Evolutionary conservation across 805 yeast species (phyloP).

Genomic region (Suhomyces tanzawaensis): DNA sequence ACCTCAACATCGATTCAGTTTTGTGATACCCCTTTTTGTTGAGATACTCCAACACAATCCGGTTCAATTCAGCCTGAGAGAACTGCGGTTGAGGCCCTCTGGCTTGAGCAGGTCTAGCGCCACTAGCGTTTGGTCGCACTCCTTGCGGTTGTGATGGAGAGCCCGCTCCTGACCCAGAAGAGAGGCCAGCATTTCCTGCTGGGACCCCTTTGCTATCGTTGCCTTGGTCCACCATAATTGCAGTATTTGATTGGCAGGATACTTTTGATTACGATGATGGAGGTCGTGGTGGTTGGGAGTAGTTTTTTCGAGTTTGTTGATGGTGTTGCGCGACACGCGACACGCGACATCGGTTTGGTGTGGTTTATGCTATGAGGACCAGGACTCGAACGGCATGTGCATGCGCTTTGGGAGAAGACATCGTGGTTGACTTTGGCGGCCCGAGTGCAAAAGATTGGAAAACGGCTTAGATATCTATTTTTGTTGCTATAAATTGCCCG

Average conservation of each 20-base stretch:
- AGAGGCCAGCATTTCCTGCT: background rate
- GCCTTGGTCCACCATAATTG: background rate
- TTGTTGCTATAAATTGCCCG: too few relatives aligned
- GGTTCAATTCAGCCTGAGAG: constrained; percentile 83
- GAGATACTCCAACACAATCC: constrained; percentile 88
- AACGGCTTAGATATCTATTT: too few relatives aligned
- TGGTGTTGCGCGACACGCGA: background rate
- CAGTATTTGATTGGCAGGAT: background rate
- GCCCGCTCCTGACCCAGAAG: constrained; percentile 2
- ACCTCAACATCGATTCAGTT: constrained; percentile 90
- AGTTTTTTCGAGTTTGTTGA: constrained; percentile 1
- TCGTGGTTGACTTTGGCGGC: constrained; percentile 1
- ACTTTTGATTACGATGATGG: background rate
- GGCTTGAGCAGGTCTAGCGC: constrained; percentile 9
- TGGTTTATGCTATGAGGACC: too few relatives aligned
- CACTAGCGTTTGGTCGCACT: constrained; percentile 3
- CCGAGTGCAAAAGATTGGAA: too few relatives aligned
- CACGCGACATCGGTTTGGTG: too few relatives aligned
- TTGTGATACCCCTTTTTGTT: constrained; percentile 91
- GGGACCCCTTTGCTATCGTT: background rate
- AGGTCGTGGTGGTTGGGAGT: background rate
- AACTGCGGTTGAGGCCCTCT: constrained; percentile 43
- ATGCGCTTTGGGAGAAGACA: background rate
- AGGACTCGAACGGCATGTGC: too few relatives aligned
- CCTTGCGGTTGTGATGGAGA: constrained; percentile 1